Base-by-base conservation (phyloP, 1,139 yeast species). In the Arxiozyma bovina region DNA sequence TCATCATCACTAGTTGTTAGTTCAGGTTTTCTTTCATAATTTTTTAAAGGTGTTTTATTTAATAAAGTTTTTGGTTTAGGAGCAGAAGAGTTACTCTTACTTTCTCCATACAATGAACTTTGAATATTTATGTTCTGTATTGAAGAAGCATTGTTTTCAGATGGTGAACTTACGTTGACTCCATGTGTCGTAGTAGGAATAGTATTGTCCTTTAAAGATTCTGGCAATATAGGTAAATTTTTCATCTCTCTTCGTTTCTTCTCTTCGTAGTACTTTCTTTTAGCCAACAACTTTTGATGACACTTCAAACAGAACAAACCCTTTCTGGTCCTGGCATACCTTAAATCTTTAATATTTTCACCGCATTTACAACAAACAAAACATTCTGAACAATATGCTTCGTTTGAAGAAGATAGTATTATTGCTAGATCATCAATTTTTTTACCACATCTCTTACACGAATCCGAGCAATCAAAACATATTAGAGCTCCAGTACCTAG, bases 401-500 rank as follows among this genome's bases (percentile, higher is more conserved):
- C 95, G 63, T 86, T 95, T 23, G 97, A 96, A 1, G 98, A 90
- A 50, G 91, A 77, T 20, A 69, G 54, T 4, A 73, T 65, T 44
- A 93, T 91, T n/a, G 99, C 99, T 73, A 91, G 76, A 69, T 93
- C 97, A 66, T 89, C 96, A 59, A 93, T 93, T 69, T 90, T 88
- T 67, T 87, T 87, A 53, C 84, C 82, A 74, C 99, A 94, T 58
- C 84, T 84, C 64, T 85, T 83, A 70, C 99, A 93, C 52, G 84
- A 81, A 68, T 91, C 94, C 17, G 96, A 87, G 70, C 99, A 93
- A 59, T 85, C 87, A 54, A 90, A 83, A 70, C 99, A 93, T 27
- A 94, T 88, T 55, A 94, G 74, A 55, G 87, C 85, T 41, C 99
- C 98, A 57, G 94, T 89, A 1, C 97, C 98, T 54, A 93, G 75